Evolutionary conservation across 768 basidiomycete genomes (phyloP), one percentile per base, ranked within the genome.

Genomic region (Naganishia vaughanmartiniae): DNA sequence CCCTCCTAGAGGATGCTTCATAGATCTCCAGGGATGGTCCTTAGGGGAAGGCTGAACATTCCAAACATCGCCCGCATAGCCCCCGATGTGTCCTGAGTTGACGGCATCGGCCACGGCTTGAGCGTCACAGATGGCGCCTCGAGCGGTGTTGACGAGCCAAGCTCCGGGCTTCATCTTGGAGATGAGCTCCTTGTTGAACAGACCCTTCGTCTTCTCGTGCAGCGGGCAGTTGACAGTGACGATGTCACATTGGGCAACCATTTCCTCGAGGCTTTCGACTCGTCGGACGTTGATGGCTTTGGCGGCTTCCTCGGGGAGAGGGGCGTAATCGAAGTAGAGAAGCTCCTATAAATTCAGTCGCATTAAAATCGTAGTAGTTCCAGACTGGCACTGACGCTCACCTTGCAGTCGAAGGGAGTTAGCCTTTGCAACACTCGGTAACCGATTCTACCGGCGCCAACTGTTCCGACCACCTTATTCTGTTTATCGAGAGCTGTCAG

Each of bases 101-200:
- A 95, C 79, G 15, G 92, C 91, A 0, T 79, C 87, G 4, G 89
- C 88, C 70, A 94, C 89, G 53, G 87, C 91, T 72, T 92, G 87
- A 74, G 87, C 87, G 82, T 91, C 88, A 79, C 90, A 92, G 76
- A 95, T 92, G 51, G 93, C 93, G 54, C 93, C 93, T 74, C 92
- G 90, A 65, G 91, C 91, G 33, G 91, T 92, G 86, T 95, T 95
- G 78, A 95, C 89, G 76, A 94, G 87, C 89, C 90, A 93, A 19
- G 92, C 87, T 58, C 91, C 92, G 80, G 90, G 89, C 86, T 95
- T 95, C 86, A 94, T 89, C 83, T 91, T 89, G 80, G 86, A 86
- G 75, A 94, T 84, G 48, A 92, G 87, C 46, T 93, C 90, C 48
- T 86, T 85, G 83, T 92, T 90, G 77, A 93, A 85, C 56, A 93